Conservation (phyloP, 2,329 filamentous ascomycete genomes). For the Boeremia exigua region DNA sequence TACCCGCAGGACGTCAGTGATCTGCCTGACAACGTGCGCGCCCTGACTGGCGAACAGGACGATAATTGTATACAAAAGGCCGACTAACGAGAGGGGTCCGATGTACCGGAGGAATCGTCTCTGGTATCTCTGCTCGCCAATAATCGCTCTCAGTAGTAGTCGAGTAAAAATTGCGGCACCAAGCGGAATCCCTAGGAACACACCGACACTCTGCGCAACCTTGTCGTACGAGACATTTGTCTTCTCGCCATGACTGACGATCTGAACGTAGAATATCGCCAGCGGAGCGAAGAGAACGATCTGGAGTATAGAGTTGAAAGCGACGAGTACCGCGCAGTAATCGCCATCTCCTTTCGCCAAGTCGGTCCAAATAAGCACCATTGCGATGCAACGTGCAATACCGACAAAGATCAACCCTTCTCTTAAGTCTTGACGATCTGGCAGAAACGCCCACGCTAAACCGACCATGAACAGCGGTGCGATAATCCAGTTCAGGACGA, state of each 20-base stretch:
- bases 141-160: slow-evolving; percentile 62
- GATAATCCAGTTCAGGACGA: slow-evolving; percentile 82
- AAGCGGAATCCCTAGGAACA: slow-evolving; percentile 83
- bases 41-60: slow-evolving; percentile 87
- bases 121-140: slow-evolving; percentile 69
- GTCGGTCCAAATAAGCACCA: slow-evolving; percentile 84
- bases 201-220: slow-evolving; percentile 80
- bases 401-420: slow-evolving; percentile 82
- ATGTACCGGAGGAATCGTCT: slow-evolving; percentile 71
- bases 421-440: slow-evolving; percentile 54
- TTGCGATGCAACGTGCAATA: slow-evolving; percentile 84
- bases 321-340: slow-evolving; percentile 73
- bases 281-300: slow-evolving; percentile 57
- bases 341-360: slow-evolving; percentile 78
- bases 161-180: slow-evolving; percentile 80
- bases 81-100: slow-evolving; percentile 78
- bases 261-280: slow-evolving; percentile 62
- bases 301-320: slow-evolving; percentile 56
- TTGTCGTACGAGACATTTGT: slow-evolving; percentile 64
- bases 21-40: slow-evolving; percentile 79
- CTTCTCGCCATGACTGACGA: slow-evolving; percentile 64
- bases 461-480: slow-evolving; percentile 82
- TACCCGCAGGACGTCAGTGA: slow-evolving; percentile 81
- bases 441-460: slow-evolving; percentile 66
- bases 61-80: slow-evolving; percentile 84